Evolutionary conservation across 768 basidiomycete genomes (phyloP).

Genomic region (Tricholoma saponaceum): DNA sequence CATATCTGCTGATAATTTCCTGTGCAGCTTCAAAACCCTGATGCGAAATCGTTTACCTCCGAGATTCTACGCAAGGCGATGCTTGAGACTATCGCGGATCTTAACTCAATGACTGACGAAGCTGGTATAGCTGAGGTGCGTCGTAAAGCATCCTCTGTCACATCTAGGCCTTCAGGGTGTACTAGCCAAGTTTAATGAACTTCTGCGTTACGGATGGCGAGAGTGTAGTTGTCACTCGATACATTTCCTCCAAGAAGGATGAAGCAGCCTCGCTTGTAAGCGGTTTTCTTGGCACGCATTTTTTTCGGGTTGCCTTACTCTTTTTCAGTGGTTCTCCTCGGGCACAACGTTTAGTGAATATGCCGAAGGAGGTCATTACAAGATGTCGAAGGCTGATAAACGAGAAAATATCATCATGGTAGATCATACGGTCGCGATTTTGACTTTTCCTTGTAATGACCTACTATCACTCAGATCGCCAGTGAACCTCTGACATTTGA

Average conservation of each 20-base stretch:
- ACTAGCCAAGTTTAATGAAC: slow-evolving; percentile 85
- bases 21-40: slow-evolving; percentile 70
- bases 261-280: slow-evolving; percentile 87
- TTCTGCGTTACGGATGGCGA: slow-evolving; percentile 96
- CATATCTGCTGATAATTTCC: slow-evolving; percentile 3
- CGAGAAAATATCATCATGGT: slow-evolving; percentile 95
- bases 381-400: slow-evolving; percentile 95
- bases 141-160: slow-evolving; percentile 1
- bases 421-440: slow-evolving; percentile 13
- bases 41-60: slow-evolving; percentile 72
- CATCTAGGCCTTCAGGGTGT: not conserved
- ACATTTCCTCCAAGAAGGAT: slow-evolving; percentile 87
- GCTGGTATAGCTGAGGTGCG: slow-evolving; percentile 68
- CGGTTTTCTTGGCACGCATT: slow-evolving; percentile 2
- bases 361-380: slow-evolving; percentile 83
- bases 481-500: slow-evolving; percentile 97
- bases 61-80: slow-evolving; percentile 76
- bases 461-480: slow-evolving; percentile 51
- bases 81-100: slow-evolving; percentile 77
- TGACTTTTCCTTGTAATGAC: slow-evolving; percentile 1
- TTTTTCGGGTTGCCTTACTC: slow-evolving; percentile 1
- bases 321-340: slow-evolving; percentile 82
- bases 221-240: slow-evolving; percentile 90
- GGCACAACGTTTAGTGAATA: slow-evolving; percentile 93
- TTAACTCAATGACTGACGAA: slow-evolving; percentile 75